Evolutionary conservation across 164 flowering plant species (phyloP), one percentile per base, ranked within the genome.

Genomic region (grape (Vitis vinifera)): DNA sequence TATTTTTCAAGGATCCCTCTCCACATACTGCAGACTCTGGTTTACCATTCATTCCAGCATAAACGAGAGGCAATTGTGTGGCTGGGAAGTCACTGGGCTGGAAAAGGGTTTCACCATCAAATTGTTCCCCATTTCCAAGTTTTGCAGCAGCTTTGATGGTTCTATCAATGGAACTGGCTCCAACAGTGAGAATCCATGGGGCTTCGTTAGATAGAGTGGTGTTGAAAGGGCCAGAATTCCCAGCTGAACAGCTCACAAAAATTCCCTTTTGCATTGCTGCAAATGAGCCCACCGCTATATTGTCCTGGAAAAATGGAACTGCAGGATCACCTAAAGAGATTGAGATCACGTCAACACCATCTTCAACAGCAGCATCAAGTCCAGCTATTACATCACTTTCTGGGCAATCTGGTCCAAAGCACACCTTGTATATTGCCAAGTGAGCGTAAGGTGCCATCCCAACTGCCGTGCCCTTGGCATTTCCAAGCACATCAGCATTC

Each of bases 131-230:
- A 63, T 87, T 79, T 67, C 87, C 89, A 8, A 87, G 84, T 37
- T 58, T 63, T 0, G 70, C 77, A 3, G 68, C 71, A 1, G 85
- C 77, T n/a, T 19, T 68, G 10, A 84, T 51, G 3, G 5, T 66
- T 56, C 91, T 73, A 55, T 89, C 89, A 1, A 69, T 73, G 14
- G 83, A 84, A 77, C 89, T 82, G 5, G 91, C 89, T 1, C 89
- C 93, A 12, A 89, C 91, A 0, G 89, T 87, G 50, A 87, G 82
- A 62, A 86, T 77, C 91, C 91, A 89, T 2, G 91, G 91, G 9
- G 87, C 89, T 15, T 82, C 87, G 55, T 87, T 84, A 0, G 80
- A 62, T 9, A 81, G 11, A 0, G 87, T 72, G 65, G 59, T 19
- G 11, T 55, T 17, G 19, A 17, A 23, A 16, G 93, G 88, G 15